phyloP scores from a whole-genome alignment of 495 filamentous ascomycete genomes.

The Venustampulla echinocandica region DNA sequence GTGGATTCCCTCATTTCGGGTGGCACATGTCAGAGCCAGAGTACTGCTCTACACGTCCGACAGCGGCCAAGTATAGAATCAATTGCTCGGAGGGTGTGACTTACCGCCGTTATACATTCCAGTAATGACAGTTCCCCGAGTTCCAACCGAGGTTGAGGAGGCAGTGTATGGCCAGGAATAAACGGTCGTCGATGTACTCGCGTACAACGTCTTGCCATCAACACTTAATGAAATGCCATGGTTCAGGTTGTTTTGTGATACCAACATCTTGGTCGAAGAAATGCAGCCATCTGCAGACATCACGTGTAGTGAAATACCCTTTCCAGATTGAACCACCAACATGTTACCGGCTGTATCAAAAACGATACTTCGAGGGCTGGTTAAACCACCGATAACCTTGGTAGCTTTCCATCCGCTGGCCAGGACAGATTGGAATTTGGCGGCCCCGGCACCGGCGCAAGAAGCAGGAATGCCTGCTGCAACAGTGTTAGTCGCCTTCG shows the following conservation, averaged over 20 bases:
- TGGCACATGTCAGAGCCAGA: no score
- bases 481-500: neutral
- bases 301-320: constrained; percentile 37
- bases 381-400: constrained; percentile 46
- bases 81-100: no score
- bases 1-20: no score
- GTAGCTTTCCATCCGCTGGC: constrained; percentile 47
- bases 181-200: constrained; percentile 45
- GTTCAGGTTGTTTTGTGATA: constrained; percentile 36
- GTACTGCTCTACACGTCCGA: no score
- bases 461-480: neutral
- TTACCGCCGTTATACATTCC: constrained; percentile 51
- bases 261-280: constrained; percentile 22
- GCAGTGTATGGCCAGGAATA: constrained; percentile 55
- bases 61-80: no score
- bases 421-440: constrained; percentile 29
- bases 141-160: constrained; percentile 29
- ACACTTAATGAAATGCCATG: constrained; percentile 58
- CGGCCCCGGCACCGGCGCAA: neutral
- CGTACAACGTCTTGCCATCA: constrained; percentile 57
- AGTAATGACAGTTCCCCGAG: constrained; percentile 38
- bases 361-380: constrained; percentile 46
- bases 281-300: constrained; percentile 30
- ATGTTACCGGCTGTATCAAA: constrained; percentile 52
- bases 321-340: constrained; percentile 39